Percentiles rank a stretch among this genome's conserved stretches.
Conservation (phyloP, 129 eudicot species). For the Scalesia atractyloides region DNA sequence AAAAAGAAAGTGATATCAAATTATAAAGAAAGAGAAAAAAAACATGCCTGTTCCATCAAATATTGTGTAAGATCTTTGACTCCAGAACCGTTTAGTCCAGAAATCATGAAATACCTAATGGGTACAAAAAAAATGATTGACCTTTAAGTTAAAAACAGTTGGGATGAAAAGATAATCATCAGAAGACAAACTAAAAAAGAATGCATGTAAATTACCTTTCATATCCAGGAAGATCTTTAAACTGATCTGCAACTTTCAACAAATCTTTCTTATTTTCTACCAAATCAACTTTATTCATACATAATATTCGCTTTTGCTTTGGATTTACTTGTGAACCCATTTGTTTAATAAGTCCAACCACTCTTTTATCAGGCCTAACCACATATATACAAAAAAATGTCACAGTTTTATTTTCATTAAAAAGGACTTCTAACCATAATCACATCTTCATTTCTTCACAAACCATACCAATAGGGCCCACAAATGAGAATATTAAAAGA, state of each 20-base stretch:
- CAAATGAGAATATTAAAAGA: constrained; percentile 2
- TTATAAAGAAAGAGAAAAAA: constrained; percentile 4
- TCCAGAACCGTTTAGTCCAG: constrained; percentile 94
- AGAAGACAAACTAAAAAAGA: not conserved
- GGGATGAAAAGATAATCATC: not conserved
- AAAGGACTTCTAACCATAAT: not conserved
- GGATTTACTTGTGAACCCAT: constrained; percentile 71
- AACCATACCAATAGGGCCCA: constrained; percentile 2
- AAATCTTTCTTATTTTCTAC: constrained; percentile 85
- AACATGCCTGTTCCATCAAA: constrained; percentile 74
- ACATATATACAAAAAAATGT: not conserved
- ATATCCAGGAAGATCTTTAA: constrained; percentile 80
- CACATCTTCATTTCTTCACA: not conserved
- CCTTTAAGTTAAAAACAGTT: not conserved
- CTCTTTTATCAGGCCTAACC: constrained; percentile 86
- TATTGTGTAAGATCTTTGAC: constrained; percentile 77
- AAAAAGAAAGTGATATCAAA: constrained; percentile 3
- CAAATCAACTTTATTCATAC: constrained; percentile 95
- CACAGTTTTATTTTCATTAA: not conserved
- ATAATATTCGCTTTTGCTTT: constrained; percentile 81
- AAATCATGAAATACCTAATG: constrained; percentile 76
- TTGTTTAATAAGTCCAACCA: constrained; percentile 68
- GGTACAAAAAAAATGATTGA: constrained; percentile 2
- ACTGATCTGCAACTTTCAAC: constrained; percentile 66
- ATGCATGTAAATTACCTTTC: constrained; percentile 48